A percentile compares a stretch with the other conserved stretches of the same genome.
These are phyloP conservation scores for Boletus huronensis DNA, from an alignment of 768 basidiomycete species.

Conservation along the genomic window DNA sequence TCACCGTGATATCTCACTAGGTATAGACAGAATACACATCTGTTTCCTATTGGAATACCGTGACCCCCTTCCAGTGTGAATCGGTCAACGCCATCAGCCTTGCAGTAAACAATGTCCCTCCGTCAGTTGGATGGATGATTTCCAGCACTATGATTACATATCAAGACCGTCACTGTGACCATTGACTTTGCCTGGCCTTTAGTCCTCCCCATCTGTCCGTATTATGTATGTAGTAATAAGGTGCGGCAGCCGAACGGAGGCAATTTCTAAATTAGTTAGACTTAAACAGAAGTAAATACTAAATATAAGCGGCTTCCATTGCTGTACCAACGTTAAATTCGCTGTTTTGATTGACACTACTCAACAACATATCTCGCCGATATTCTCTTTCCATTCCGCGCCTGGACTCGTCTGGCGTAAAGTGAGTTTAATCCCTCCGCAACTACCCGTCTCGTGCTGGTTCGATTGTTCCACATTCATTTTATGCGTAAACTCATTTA, in stretches of 20 bases:
- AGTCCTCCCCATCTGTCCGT: background rate
- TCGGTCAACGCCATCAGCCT: too few species aligned
- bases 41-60: slow-evolving; percentile 17
- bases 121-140: background rate
- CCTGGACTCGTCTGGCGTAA: background rate
- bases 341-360: background rate
- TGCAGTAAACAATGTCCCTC: background rate
- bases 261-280: slow-evolving; percentile 20
- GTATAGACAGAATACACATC: slow-evolving; percentile 23
- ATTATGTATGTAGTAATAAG: background rate
- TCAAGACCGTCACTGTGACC: background rate
- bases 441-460: background rate
- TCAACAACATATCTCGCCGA: background rate
- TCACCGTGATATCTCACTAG: slow-evolving; percentile 29
- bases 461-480: slow-evolving; percentile 2
- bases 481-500: slow-evolving; percentile 6
- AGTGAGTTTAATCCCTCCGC: background rate
- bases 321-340: background rate
- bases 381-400: background rate
- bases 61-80: background rate
- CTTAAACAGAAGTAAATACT: slow-evolving; percentile 26
- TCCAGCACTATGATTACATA: background rate
- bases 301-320: slow-evolving; percentile 2
- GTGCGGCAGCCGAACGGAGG: slow-evolving; percentile 8
- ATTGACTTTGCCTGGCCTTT: background rate